phyloP scores from a whole-genome alignment of 129 eudicot genomes.

The Silybum marianum region DNA sequence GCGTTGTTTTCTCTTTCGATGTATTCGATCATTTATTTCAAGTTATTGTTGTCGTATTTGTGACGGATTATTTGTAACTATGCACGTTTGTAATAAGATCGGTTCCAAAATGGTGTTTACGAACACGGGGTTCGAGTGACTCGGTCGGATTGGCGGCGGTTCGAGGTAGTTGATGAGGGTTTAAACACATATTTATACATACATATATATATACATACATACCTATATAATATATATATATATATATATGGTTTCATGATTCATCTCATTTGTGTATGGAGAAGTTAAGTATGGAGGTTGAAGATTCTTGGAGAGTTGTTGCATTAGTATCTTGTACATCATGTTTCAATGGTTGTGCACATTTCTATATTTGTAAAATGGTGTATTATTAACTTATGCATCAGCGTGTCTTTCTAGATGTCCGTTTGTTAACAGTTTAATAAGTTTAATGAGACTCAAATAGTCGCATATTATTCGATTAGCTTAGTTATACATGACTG shows the following conservation, averaged over 20 bases:
- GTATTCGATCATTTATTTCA: constrained; percentile 65
- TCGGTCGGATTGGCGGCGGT: neutral
- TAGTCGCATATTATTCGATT: no score
- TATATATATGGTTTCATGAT: no score
- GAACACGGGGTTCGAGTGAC: neutral
- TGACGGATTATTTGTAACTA: neutral
- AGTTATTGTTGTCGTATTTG: constrained; percentile 43
- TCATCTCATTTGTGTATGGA: neutral
- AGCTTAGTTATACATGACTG: no score
- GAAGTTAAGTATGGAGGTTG: neutral
- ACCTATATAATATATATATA: no score
- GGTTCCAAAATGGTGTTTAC: neutral
- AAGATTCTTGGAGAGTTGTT: neutral
- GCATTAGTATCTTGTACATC: neutral
- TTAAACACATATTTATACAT: neutral
- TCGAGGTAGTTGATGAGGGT: neutral
- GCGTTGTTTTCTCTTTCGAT: constrained; percentile 72
- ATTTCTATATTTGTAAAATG: no score
- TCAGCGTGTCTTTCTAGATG: no score
- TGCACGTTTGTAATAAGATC: neutral
- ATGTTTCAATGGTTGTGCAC: neutral
- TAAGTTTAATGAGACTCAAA: no score
- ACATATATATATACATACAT: no score
- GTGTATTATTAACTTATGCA: neutral
- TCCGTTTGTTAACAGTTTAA: no score